These are phyloP conservation scores for Citrus mangshanensis DNA, from an alignment of 345 rosid genomes.

Conservation along the genomic window DNA sequence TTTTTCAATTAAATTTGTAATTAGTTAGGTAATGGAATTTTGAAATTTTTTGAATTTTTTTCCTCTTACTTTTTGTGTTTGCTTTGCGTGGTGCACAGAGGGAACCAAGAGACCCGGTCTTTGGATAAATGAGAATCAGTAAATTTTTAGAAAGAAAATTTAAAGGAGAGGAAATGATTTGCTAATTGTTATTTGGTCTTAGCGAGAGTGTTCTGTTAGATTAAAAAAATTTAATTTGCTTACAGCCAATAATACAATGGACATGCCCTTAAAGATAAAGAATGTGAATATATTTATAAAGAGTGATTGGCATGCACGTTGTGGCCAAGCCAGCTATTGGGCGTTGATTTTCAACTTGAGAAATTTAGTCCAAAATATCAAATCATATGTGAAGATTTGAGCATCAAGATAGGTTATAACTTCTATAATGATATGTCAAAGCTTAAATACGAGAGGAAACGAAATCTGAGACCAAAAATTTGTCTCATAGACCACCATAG, in stretches of 20 bases:
- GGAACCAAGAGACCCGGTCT: constrained; percentile 45
- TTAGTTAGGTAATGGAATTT: neutral
- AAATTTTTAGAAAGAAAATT: constrained; percentile 32
- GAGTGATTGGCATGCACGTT: neutral
- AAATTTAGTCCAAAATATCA: too few species aligned
- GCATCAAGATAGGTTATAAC: neutral
- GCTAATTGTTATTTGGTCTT: neutral
- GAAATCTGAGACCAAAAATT: too few species aligned
- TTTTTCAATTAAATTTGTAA: neutral
- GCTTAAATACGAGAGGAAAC: neutral
- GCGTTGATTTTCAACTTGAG: neutral
- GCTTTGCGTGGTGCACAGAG: constrained; percentile 25
- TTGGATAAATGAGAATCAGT: constrained; percentile 31
- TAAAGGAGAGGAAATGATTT: neutral
- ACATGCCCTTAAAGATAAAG: neutral
- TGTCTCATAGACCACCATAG: too few species aligned
- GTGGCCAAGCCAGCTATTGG: neutral
- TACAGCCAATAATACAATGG: neutral
- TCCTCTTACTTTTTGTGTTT: neutral
- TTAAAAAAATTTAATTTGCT: neutral
- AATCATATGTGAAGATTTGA: neutral
- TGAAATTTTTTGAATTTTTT: constrained; percentile 2
- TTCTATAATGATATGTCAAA: neutral
- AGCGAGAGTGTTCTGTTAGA: neutral
- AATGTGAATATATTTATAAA: neutral